Conservation (phyloP, 257 asterid genomes). For the Perilla frutescens region DNA sequence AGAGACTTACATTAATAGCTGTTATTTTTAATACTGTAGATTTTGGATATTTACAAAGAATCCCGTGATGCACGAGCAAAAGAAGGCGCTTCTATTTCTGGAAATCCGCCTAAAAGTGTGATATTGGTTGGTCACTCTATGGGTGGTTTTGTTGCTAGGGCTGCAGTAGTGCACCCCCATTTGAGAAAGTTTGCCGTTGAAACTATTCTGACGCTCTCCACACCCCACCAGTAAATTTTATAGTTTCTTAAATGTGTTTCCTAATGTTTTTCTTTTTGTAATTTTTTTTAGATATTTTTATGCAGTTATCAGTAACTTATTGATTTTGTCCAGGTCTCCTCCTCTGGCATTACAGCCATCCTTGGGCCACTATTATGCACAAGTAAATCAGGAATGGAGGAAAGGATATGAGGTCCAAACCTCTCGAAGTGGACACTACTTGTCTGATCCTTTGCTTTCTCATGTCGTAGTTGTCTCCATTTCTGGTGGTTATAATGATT, state of each 20-base stretch:
- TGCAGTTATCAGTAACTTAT: conserved; percentile 34
- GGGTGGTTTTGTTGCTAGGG: conserved; percentile 99
- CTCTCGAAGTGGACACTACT: conserved; percentile 62
- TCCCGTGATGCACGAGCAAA: conserved; percentile 62
- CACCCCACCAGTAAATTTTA: conserved; percentile 89
- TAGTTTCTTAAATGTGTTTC: conserved; percentile 29
- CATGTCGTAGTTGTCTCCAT: conserved; percentile 77
- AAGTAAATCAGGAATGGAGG: conserved; percentile 85
- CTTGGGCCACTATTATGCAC: conserved; percentile 79
- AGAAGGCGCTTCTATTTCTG: conserved; percentile 72
- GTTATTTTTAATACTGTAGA: conserved; percentile 47
- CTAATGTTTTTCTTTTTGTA: conserved; percentile 11
- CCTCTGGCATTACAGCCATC: conserved; percentile 96
- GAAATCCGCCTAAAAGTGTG: conserved; percentile 76
- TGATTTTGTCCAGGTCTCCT: conserved; percentile 70
- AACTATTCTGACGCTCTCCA: conserved; percentile 89
- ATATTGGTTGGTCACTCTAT: conserved; percentile 98
- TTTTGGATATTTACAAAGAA: conserved; percentile 84
- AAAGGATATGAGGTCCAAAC: conserved; percentile 76
- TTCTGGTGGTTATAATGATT: conserved; percentile 97
- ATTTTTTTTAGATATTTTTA: not conserved
- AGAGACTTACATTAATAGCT: conserved; percentile 22
- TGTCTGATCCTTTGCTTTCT: conserved; percentile 69
- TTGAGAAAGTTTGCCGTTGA: conserved; percentile 89
- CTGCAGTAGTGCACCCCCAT: conserved; percentile 86